Conservation (phyloP, 2,329 filamentous ascomycete genomes). For the Hypoxylon sp. region DNA sequence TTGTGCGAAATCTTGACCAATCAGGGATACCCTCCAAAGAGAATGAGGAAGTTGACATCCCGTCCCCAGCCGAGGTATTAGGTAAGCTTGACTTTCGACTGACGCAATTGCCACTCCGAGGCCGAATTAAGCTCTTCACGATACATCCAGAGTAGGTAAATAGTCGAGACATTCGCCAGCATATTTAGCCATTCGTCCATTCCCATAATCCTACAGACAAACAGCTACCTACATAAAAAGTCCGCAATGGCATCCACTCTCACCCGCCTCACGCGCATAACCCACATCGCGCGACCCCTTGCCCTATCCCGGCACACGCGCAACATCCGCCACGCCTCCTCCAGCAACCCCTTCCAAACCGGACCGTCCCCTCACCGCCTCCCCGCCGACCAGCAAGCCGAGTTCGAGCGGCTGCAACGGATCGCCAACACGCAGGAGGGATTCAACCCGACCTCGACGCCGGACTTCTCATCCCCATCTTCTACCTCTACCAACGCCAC, state of each 20-base stretch:
- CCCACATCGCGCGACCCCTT: constrained; percentile 19
- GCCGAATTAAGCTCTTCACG: background rate
- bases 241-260: constrained; percentile 35
- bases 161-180: background rate
- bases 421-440: constrained; percentile 57
- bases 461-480: constrained; percentile 31
- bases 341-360: constrained; percentile 58
- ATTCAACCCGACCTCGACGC: constrained; percentile 48
- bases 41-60: constrained; percentile 23
- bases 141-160: background rate
- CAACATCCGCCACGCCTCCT: constrained; percentile 53
- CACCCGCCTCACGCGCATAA: constrained; percentile 23
- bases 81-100: background rate
- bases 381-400: constrained; percentile 70
- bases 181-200: background rate
- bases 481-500: too few relatives aligned
- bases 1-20: constrained; percentile 15
- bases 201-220: background rate
- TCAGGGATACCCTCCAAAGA: constrained; percentile 4
- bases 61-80: constrained; percentile 11
- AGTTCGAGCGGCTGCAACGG: constrained; percentile 79
- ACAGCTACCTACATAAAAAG: background rate
- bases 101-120: constrained; percentile 5
- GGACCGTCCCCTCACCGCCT: constrained; percentile 85
- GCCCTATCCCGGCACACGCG: background rate